Percentiles rank a stretch among this genome's conserved stretches.
Evolutionary conservation across 1,139 yeast species (phyloP).

Genomic region (Taphrina sp.): DNA sequence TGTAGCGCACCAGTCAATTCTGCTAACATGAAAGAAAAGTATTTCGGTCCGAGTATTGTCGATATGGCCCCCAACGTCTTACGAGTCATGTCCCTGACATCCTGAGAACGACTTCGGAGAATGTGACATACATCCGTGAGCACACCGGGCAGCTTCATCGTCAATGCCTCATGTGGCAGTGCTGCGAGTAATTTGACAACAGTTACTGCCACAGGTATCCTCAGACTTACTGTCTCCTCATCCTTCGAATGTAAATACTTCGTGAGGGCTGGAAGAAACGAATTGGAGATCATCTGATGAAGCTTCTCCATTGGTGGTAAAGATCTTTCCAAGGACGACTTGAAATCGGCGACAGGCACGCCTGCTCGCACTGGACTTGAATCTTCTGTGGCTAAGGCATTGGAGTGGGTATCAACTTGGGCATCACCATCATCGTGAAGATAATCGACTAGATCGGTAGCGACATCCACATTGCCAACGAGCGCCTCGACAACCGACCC

Average conservation of each 20-base stretch:
- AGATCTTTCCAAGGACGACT: constrained; percentile 3
- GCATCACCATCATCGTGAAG: constrained; percentile 32
- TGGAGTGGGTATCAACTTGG: constrained; percentile 36
- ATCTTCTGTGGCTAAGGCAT: constrained; percentile 29
- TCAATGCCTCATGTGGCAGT: constrained; percentile 58
- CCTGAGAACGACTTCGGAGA: constrained; percentile 81
- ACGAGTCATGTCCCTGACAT: constrained; percentile 82
- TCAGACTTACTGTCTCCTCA: constrained; percentile 70
- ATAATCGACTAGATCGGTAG: constrained; percentile 34
- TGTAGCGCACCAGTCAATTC: constrained; percentile 77
- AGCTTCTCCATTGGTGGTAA: constrained; percentile 46
- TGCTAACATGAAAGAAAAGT: constrained; percentile 67
- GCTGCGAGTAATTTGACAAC: constrained; percentile 68
- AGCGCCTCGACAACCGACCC: constrained; percentile 64
- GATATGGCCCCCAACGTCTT: constrained; percentile 69
- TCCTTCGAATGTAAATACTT: constrained; percentile 54
- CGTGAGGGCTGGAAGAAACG: constrained; percentile 62
- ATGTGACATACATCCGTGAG: constrained; percentile 84
- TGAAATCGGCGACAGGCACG: neutral
- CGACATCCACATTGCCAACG: constrained; percentile 26
- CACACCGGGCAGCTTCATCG: constrained; percentile 70
- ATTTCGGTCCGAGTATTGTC: constrained; percentile 64
- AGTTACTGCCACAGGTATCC: constrained; percentile 82
- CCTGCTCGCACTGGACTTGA: neutral
- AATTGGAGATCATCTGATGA: constrained; percentile 56